phyloP scores from a whole-genome alignment of 495 filamentous ascomycete genomes.

The Letharia columbiana region DNA sequence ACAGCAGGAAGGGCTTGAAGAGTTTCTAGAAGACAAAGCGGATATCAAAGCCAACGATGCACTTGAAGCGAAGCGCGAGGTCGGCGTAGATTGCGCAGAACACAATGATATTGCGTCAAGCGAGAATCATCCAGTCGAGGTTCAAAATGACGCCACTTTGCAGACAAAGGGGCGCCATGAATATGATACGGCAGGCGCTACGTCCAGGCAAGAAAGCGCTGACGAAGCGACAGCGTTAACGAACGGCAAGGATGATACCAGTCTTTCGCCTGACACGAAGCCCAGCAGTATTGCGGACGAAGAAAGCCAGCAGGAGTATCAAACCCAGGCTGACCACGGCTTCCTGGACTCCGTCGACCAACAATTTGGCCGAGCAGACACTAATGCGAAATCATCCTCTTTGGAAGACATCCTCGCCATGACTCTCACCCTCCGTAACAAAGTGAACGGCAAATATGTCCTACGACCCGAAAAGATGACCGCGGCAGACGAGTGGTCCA shows the following conservation, averaged over 20 bases:
- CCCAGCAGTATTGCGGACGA: neutral
- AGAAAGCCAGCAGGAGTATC: constrained; percentile 16
- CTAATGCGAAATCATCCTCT: neutral
- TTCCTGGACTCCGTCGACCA: constrained; percentile 18
- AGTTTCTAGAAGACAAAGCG: constrained; percentile 24
- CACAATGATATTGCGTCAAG: constrained; percentile 27
- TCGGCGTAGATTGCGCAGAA: constrained; percentile 23
- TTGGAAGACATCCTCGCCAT: constrained; percentile 49
- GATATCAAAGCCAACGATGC: constrained; percentile 23
- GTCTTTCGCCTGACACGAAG: neutral
- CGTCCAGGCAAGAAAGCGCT: neutral
- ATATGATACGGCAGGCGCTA: neutral
- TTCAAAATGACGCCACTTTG: neutral
- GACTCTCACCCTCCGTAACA: constrained; percentile 60
- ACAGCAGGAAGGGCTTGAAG: constrained; percentile 25
- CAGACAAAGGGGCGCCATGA: constrained; percentile 18
- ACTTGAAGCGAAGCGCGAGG: constrained; percentile 22
- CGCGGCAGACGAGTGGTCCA: constrained; percentile 52
- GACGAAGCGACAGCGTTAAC: constrained; percentile 14
- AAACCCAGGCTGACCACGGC: constrained; percentile 24
- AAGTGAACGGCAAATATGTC: constrained; percentile 58
- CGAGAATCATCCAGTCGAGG: neutral
- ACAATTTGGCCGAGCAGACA: neutral
- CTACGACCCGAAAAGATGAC: constrained; percentile 48
- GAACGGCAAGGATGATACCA: constrained; percentile 12